phyloP scores from a whole-genome alignment of 768 basidiomycete species.

The Psilocybe sp. region DNA sequence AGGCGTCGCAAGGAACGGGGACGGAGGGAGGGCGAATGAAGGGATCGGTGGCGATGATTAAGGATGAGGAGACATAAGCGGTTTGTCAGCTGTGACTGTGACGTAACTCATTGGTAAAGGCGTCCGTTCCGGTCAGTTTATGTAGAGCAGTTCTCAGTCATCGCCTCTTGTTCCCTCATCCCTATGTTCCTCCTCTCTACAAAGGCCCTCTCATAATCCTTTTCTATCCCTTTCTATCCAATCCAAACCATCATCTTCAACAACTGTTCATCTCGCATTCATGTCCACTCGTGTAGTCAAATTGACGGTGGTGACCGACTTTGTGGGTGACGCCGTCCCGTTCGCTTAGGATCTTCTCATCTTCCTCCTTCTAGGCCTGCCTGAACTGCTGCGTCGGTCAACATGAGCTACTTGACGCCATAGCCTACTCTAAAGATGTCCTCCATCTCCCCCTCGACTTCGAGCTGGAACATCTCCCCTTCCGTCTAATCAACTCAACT shows the following conservation, averaged over 20 bases:
- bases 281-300: conserved; percentile 45
- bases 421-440: conserved; percentile 44
- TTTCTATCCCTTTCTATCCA: not conserved
- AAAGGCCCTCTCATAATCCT: conserved; percentile 24
- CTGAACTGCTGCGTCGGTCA: conserved; percentile 52
- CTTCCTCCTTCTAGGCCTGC: conserved; percentile 34
- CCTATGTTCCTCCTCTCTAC: conserved; percentile 26
- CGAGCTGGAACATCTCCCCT: conserved; percentile 52
- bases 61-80: too few relatives aligned
- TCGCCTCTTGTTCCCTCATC: conserved; percentile 15
- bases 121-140: too few relatives aligned
- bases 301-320: conserved; percentile 47
- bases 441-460: conserved; percentile 46
- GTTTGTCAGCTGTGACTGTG: too few relatives aligned
- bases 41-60: too few relatives aligned
- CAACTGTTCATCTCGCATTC: conserved; percentile 1
- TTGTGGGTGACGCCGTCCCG: conserved; percentile 26
- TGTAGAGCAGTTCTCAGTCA: not conserved
- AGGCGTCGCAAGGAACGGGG: too few relatives aligned
- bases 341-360: conserved; percentile 3
- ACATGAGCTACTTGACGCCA: conserved; percentile 49
- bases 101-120: too few relatives aligned
- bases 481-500: conserved; percentile 40
- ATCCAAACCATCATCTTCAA: not conserved
- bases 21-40: too few relatives aligned